Conservation (phyloP, 805 yeast species). For the Spathaspora passalidarum region DNA sequence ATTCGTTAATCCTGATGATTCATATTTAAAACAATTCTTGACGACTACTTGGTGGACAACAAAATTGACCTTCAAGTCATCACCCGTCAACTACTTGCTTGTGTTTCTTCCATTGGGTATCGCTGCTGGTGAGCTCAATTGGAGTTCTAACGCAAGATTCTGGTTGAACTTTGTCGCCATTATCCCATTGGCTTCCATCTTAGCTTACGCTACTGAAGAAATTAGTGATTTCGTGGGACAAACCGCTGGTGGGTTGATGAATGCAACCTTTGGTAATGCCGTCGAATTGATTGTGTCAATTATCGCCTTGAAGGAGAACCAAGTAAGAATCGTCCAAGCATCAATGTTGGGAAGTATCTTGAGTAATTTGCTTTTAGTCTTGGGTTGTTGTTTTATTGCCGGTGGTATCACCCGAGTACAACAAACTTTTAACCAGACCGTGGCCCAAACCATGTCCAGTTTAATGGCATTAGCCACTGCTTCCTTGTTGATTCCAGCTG, state of each 20-base stretch:
- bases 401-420: conserved; percentile 88
- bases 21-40: background rate
- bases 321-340: conserved; percentile 92
- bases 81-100: conserved; percentile 73
- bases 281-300: conserved; percentile 94
- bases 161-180: conserved; percentile 82
- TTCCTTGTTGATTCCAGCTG: conserved; percentile 91
- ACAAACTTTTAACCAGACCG: conserved; percentile 91
- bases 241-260: conserved; percentile 88
- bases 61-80: conserved; percentile 41
- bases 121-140: conserved; percentile 58
- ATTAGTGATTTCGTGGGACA: conserved; percentile 84
- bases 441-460: conserved; percentile 97
- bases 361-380: conserved; percentile 81
- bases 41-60: conserved; percentile 10
- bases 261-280: conserved; percentile 97
- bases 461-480: conserved; percentile 88
- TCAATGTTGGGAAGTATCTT: conserved; percentile 94
- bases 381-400: conserved; percentile 92
- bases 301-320: conserved; percentile 82
- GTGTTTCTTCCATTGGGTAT: conserved; percentile 89
- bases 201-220: conserved; percentile 93
- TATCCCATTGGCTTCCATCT: conserved; percentile 84
- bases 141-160: conserved; percentile 58
- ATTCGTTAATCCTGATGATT: background rate